phyloP scores from a whole-genome alignment of 139 green algal genomes.

The Tetradesmus obliquus region DNA sequence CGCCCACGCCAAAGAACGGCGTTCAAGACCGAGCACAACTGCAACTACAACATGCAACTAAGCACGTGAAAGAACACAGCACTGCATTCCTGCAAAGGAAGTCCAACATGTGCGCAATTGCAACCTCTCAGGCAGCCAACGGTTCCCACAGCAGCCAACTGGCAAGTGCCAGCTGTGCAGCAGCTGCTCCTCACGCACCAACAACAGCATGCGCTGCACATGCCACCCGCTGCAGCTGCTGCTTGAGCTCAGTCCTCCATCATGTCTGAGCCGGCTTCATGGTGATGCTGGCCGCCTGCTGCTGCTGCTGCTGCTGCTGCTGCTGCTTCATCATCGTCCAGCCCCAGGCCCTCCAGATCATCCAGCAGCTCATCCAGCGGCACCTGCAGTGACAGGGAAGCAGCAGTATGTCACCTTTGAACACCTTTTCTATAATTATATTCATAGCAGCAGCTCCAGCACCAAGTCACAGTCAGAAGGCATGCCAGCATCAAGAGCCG shows the following conservation, averaged over 20 bases:
- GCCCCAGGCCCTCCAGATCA: constrained; percentile 79
- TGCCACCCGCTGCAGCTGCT: not conserved
- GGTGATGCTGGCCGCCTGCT: not conserved
- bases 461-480: not conserved
- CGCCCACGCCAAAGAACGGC: too few relatives aligned
- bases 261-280: constrained; percentile 37
- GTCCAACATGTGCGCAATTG: too few relatives aligned
- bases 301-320: not conserved
- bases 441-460: not conserved
- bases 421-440: not conserved
- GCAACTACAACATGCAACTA: too few relatives aligned
- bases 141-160: not conserved
- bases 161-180: not conserved
- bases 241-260: constrained; percentile 49
- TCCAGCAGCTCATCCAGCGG: constrained; percentile 96
- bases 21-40: too few relatives aligned
- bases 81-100: too few relatives aligned
- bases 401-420: not conserved
- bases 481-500: not conserved
- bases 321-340: constrained; percentile 54
- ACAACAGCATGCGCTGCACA: not conserved
- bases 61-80: too few relatives aligned
- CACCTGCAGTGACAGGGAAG: constrained; percentile 72
- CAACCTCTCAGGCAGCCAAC: too few relatives aligned
- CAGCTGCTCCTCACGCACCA: not conserved